Conservation (phyloP, 2,329 filamentous ascomycete species). For the Phaeomoniella chlamydospora region DNA sequence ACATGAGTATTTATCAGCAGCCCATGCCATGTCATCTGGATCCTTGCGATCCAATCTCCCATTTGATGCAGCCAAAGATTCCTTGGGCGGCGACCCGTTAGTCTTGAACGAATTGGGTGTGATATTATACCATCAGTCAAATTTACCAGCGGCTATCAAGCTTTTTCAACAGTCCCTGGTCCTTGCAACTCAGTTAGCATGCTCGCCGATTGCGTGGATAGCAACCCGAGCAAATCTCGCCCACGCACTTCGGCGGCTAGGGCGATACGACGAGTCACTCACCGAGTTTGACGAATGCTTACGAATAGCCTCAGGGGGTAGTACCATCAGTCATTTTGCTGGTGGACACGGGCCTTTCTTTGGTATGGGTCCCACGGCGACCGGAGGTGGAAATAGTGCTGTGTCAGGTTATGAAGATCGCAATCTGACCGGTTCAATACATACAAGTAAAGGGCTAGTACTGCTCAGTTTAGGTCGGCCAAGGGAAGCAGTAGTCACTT, state of each 20-base stretch:
- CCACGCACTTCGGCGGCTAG: conserved; percentile 66
- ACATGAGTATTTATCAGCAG: conserved; percentile 84
- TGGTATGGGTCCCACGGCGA: conserved; percentile 6
- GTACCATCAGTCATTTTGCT: conserved; percentile 37
- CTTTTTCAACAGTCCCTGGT: conserved; percentile 66
- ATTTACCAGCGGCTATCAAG: conserved; percentile 57
- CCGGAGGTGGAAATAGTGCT: conserved; percentile 20
- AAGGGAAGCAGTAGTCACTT: conserved; percentile 62
- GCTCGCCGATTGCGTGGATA: conserved; percentile 69
- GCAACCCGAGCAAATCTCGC: conserved; percentile 78
- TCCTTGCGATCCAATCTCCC: conserved; percentile 13
- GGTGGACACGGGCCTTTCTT: conserved; percentile 25
- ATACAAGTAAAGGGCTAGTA: conserved; percentile 55
- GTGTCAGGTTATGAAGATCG: conserved; percentile 32
- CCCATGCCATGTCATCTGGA: conserved; percentile 47
- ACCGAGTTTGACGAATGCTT: conserved; percentile 77
- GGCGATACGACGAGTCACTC: conserved; percentile 56
- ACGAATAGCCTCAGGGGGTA: conserved; percentile 60
- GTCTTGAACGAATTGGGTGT: conserved; percentile 92
- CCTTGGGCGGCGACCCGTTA: conserved; percentile 52
- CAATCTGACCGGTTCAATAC: conserved; percentile 28
- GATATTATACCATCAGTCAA: conserved; percentile 84
- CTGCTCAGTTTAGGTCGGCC: conserved; percentile 61
- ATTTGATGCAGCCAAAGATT: conserved; percentile 8
- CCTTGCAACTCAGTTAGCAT: conserved; percentile 66